Evolutionary conservation across 1,284 basidiomycete species (phyloP).

Genomic region (Chalciporus sp.): DNA sequence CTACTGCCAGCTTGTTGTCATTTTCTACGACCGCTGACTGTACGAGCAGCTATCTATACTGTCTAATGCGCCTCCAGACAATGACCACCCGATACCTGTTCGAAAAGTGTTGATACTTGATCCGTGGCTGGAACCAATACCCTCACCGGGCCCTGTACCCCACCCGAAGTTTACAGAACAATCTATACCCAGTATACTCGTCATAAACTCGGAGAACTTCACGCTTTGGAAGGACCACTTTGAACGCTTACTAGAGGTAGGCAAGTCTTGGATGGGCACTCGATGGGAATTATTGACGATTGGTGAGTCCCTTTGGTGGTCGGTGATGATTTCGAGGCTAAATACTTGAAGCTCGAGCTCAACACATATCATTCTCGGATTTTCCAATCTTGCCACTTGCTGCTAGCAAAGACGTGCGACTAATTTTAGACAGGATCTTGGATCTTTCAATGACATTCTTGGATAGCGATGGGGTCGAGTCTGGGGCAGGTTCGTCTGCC

Average conservation of each 20-base stretch:
- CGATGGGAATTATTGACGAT: conserved; percentile 51
- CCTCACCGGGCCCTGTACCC: conserved; percentile 52
- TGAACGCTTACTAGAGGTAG: conserved; percentile 50
- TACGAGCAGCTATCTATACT: conserved; percentile 53
- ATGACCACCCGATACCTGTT: conserved; percentile 50
- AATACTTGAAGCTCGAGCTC: conserved; percentile 43
- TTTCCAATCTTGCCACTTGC: conserved; percentile 49
- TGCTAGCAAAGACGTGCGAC: conserved; percentile 36
- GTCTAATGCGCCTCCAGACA: conserved; percentile 45
- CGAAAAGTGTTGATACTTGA: conserved; percentile 64
- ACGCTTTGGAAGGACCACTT: conserved; percentile 78
- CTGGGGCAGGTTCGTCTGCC: conserved; percentile 34
- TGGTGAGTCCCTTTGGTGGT: conserved; percentile 32
- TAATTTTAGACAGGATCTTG: conserved; percentile 44
- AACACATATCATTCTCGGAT: conserved; percentile 63
- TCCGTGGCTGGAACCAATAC: conserved; percentile 79
- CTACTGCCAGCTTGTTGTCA: conserved; percentile 8
- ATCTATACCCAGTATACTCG: conserved; percentile 46
- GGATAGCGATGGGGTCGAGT: conserved; percentile 41
- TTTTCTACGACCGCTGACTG: not conserved
- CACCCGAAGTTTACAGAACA: conserved; percentile 13
- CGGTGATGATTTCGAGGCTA: not conserved
- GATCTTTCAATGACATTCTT: conserved; percentile 53
- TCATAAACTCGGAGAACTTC: conserved; percentile 76
- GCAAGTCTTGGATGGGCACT: conserved; percentile 53